Evolutionary conservation across 805 yeast species (phyloP).

Genomic region (Candida berthetii): DNA sequence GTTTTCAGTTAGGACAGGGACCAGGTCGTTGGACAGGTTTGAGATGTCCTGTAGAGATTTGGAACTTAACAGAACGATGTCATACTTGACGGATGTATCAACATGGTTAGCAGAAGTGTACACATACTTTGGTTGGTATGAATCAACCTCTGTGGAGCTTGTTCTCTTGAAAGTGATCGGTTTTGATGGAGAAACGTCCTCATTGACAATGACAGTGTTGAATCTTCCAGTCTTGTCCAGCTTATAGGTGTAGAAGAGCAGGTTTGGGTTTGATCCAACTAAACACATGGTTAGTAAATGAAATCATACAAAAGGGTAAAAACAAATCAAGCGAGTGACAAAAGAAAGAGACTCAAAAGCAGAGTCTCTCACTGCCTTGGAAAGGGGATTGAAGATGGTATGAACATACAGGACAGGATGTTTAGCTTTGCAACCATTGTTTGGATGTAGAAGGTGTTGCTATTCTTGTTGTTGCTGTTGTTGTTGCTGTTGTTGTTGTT

Average conservation of each 20-base stretch:
- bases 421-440: constrained; percentile 10
- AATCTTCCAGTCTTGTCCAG: constrained; percentile 38
- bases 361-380: no score
- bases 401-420: constrained; percentile 16
- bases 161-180: constrained; percentile 1
- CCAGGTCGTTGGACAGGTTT: constrained; percentile 29
- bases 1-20: constrained; percentile 29
- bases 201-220: constrained; percentile 34
- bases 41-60: constrained; percentile 47
- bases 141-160: constrained; percentile 23
- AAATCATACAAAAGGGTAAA: background rate
- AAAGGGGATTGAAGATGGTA: no score
- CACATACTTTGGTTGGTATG: constrained; percentile 15
- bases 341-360: no score
- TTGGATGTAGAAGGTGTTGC: no score
- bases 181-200: constrained; percentile 8
- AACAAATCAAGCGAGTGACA: background rate
- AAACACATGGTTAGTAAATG: background rate
- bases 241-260: constrained; percentile 56
- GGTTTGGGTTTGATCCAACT: constrained; percentile 53
- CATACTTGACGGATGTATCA: constrained; percentile 23
- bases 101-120: constrained; percentile 2
- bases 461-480: background rate
- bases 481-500: no score
- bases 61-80: constrained; percentile 40